These are phyloP conservation scores for Russula sp. DNA, from an alignment of 768 basidiomycete genomes.

Conservation along the genomic window DNA sequence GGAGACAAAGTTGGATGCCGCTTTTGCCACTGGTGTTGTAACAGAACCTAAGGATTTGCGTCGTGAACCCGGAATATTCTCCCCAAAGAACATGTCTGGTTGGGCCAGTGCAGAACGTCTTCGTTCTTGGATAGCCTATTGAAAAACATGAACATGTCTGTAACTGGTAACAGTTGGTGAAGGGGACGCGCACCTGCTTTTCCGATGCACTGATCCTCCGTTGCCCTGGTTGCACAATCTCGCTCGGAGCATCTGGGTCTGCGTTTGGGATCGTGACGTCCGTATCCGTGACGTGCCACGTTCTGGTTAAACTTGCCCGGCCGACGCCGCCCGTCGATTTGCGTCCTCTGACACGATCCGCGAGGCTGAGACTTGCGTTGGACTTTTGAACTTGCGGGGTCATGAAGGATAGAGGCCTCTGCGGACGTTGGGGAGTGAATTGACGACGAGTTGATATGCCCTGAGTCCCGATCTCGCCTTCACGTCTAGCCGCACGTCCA, in stretches of 20 bases:
- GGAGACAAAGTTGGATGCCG: not conserved
- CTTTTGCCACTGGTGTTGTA: conserved; percentile 6
- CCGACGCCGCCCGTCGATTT: conserved; percentile 26
- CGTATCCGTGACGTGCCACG: conserved; percentile 51
- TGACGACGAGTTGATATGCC: conserved; percentile 14
- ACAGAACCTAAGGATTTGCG: conserved; percentile 29
- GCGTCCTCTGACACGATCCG: conserved; percentile 22
- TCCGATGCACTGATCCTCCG: conserved; percentile 8
- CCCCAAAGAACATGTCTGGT: conserved; percentile 45
- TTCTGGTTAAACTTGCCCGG: conserved; percentile 43
- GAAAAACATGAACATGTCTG: not conserved
- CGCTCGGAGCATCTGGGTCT: not conserved
- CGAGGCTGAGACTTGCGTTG: conserved; percentile 6
- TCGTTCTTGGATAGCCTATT: conserved; percentile 55
- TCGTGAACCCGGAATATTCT: conserved; percentile 48
- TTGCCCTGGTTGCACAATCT: not conserved
- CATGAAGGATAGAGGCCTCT: conserved; percentile 43
- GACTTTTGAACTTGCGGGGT: conserved; percentile 44
- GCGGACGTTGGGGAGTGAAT: conserved; percentile 28
- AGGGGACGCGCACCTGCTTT: conserved; percentile 8
- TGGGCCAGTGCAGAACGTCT: conserved; percentile 50
- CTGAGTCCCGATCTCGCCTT: not conserved
- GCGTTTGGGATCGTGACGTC: conserved; percentile 46
- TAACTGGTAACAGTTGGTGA: not conserved
- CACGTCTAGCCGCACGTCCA: conserved; percentile 13